Evolutionary conservation across 2,329 filamentous ascomycete genomes (phyloP).

Genomic region (Trichoderma sp.): DNA sequence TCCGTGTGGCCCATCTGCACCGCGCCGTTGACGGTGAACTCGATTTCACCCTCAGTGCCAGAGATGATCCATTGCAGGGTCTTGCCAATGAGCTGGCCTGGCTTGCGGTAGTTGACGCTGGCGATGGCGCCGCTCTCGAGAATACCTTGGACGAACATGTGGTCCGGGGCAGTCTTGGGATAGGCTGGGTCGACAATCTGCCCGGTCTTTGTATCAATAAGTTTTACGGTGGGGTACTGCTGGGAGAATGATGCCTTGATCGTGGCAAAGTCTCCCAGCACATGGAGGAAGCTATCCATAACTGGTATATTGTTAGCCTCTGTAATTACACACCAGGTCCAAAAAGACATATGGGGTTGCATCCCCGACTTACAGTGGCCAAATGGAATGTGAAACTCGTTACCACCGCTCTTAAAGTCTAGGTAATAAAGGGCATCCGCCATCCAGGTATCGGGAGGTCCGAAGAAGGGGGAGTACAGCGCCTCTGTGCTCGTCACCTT

Average conservation of each 20-base stretch:
- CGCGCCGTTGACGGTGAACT: slow-evolving; percentile 30
- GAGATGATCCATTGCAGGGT: slow-evolving; percentile 35
- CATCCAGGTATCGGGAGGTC: slow-evolving; percentile 20
- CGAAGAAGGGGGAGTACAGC: not conserved
- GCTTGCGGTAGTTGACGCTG: slow-evolving; percentile 29
- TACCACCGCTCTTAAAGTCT: slow-evolving; percentile 27
- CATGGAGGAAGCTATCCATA: slow-evolving; percentile 23
- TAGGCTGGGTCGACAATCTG: slow-evolving; percentile 25
- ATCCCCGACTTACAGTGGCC: slow-evolving; percentile 16
- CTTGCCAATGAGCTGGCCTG: slow-evolving; percentile 20
- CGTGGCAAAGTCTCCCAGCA: slow-evolving; percentile 11
- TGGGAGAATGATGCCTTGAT: slow-evolving; percentile 28
- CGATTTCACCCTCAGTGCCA: slow-evolving; percentile 35
- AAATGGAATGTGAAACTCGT: slow-evolving; percentile 26
- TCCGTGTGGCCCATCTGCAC: slow-evolving; percentile 28
- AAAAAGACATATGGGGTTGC: not conserved
- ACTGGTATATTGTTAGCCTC: not conserved
- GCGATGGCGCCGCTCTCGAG: slow-evolving; percentile 32
- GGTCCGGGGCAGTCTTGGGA: slow-evolving; percentile 33
- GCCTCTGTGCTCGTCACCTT: slow-evolving; percentile 14
- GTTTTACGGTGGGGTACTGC: slow-evolving; percentile 22
- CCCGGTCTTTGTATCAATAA: slow-evolving; percentile 26
- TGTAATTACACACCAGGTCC: not conserved
- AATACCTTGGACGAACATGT: slow-evolving; percentile 34
- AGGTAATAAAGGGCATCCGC: slow-evolving; percentile 25